A percentile compares a stretch with the other conserved stretches of the same genome.
Evolutionary conservation across 805 yeast species (phyloP).

Genomic region (Candida ipomoeae): DNA sequence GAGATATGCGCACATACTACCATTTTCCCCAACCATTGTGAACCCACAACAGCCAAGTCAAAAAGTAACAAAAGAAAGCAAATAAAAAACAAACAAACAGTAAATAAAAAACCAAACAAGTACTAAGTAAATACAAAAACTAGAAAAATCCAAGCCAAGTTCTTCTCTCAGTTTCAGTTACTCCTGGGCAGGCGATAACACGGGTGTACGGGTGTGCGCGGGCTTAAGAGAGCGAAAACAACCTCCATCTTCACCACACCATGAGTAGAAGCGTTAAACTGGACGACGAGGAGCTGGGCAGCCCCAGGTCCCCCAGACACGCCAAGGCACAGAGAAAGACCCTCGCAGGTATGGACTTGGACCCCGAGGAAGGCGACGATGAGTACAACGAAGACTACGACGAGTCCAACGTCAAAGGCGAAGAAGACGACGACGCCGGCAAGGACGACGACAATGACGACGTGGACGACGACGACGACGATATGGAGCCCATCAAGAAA

Average conservation of each 20-base stretch:
- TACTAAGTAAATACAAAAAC: too few species aligned
- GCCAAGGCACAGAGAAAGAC: slow-evolving; percentile 12
- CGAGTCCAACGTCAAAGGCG: slow-evolving; percentile 17
- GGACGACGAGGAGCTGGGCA: slow-evolving; percentile 9
- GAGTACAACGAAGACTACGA: slow-evolving; percentile 18
- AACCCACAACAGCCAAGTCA: too few species aligned
- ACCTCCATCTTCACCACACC: neutral
- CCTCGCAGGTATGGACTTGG: slow-evolving; percentile 19
- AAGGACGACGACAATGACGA: slow-evolving; percentile 15
- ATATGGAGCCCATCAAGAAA: slow-evolving; percentile 8
- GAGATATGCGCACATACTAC: too few species aligned
- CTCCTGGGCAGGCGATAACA: too few species aligned
- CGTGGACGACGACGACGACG: slow-evolving; percentile 8
- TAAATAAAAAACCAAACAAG: too few species aligned
- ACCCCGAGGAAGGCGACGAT: slow-evolving; percentile 19
- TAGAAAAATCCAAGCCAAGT: too few species aligned
- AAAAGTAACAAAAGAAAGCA: too few species aligned
- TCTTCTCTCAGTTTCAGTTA: too few species aligned
- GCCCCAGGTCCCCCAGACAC: slow-evolving; percentile 15
- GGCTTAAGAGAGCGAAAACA: neutral
- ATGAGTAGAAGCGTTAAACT: slow-evolving; percentile 4
- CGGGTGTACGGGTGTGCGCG: slow-evolving; percentile 2
- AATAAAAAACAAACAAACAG: too few species aligned
- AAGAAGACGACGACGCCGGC: slow-evolving; percentile 16
- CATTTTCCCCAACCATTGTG: too few species aligned